These are phyloP conservation scores for Picocystis sp. DNA, from an alignment of 163 green algal species.

Conservation along the genomic window DNA sequence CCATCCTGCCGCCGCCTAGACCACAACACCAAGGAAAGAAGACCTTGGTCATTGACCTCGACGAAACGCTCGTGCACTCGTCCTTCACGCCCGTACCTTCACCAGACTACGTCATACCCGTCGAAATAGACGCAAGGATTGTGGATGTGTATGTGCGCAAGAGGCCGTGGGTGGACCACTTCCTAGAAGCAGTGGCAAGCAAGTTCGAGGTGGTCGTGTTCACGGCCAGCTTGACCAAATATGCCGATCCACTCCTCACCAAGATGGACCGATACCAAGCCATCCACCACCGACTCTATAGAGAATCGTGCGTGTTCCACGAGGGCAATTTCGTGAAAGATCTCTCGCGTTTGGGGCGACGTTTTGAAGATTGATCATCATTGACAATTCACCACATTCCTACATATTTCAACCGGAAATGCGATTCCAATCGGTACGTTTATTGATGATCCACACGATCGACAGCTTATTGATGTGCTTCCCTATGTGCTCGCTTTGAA, in stretches of 20 bases:
- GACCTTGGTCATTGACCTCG: slow-evolving; percentile 86
- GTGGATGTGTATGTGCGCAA: slow-evolving; percentile 96
- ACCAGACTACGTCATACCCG: slow-evolving; percentile 74
- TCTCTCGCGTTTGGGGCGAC: slow-evolving; percentile 65
- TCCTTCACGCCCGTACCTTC: slow-evolving; percentile 80
- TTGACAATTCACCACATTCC: slow-evolving; percentile 91
- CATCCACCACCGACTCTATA: slow-evolving; percentile 80
- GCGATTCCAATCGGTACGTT: slow-evolving; percentile 81
- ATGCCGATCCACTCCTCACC: slow-evolving; percentile 94
- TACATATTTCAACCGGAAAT: slow-evolving; percentile 93
- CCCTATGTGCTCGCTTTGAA: slow-evolving; percentile 44
- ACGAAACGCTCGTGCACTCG: slow-evolving; percentile 97
- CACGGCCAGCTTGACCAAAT: slow-evolving; percentile 84
- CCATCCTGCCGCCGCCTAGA: slow-evolving; percentile 27
- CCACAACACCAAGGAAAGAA: slow-evolving; percentile 61
- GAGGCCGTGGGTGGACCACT: slow-evolving; percentile 80
- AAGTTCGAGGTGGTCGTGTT: slow-evolving; percentile 90
- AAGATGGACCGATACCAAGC: slow-evolving; percentile 59
- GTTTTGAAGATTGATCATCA: slow-evolving; percentile 69
- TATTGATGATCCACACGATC: slow-evolving; percentile 74
- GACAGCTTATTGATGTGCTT: slow-evolving; percentile 59
- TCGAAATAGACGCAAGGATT: slow-evolving; percentile 43
- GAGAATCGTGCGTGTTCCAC: slow-evolving; percentile 76
- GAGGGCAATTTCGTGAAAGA: slow-evolving; percentile 61
- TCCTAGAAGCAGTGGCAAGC: slow-evolving; percentile 41